Percentiles rank a stretch among this genome's conserved stretches.
Evolutionary conservation across 176 grass and related monocot genomes (phyloP).

Genomic region (Rhipidocladum racemiflorum): DNA sequence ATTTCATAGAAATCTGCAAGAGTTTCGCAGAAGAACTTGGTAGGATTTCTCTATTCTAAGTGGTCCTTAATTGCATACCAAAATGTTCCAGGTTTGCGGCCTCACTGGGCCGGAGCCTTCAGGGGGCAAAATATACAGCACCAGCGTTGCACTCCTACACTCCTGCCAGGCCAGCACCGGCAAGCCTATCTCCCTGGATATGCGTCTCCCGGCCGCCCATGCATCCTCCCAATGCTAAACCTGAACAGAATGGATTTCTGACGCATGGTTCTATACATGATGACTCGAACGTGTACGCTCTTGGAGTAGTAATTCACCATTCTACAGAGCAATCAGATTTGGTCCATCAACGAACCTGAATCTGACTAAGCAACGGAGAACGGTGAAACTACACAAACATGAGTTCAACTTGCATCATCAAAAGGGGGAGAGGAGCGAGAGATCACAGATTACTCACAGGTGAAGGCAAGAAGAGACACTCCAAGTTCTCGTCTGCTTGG

Average conservation of each 20-base stretch:
- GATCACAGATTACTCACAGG: slow-evolving; percentile 1
- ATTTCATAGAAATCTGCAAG: too few species aligned
- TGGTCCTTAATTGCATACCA: neutral
- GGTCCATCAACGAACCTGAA: neutral
- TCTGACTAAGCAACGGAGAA: neutral
- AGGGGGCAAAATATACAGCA: neutral
- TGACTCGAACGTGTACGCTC: neutral
- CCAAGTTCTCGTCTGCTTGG: neutral
- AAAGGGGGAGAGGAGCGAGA: neutral
- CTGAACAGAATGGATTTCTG: neutral
- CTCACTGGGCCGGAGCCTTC: neutral
- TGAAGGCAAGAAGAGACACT: neutral
- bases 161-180: neutral
- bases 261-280: neutral
- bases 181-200: neutral
- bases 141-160: neutral
- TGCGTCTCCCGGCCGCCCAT: neutral
- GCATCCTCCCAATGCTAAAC: neutral
- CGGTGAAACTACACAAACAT: neutral
- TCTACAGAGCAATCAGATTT: neutral
- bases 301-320: neutral
- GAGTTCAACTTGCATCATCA: neutral
- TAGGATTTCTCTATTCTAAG: neutral
- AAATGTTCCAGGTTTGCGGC: neutral
- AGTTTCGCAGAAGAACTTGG: neutral